Evolutionary conservation across 805 yeast genomes (phyloP).

Genomic region (Hanseniaspora lachancei): DNA sequence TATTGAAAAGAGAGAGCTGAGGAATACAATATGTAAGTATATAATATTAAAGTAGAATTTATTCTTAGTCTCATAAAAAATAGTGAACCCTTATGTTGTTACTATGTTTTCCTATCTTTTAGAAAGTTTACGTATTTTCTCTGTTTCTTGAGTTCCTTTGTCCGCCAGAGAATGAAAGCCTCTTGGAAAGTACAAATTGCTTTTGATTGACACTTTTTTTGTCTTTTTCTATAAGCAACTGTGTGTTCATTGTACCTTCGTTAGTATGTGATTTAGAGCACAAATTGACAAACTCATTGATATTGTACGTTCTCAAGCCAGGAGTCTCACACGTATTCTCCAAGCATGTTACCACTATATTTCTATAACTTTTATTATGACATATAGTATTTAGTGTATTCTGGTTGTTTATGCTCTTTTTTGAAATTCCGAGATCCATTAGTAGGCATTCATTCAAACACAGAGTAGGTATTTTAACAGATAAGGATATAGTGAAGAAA

Average conservation of each 20-base stretch:
- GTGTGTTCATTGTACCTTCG: neutral
- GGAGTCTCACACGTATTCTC: slow-evolving; percentile 9
- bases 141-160: neutral
- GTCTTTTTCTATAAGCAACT: neutral
- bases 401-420: neutral
- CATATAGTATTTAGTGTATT: neutral
- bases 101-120: neutral
- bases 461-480: slow-evolving; percentile 4
- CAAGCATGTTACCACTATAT: neutral
- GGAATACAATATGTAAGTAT: too few species aligned
- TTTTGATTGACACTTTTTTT: neutral
- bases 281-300: neutral
- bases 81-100: too few species aligned
- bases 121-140: neutral
- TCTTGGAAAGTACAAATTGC: neutral
- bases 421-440: neutral
- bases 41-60: neutral
- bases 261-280: neutral
- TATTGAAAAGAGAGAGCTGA: too few species aligned
- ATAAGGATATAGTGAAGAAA: neutral
- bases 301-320: neutral
- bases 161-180: neutral
- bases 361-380: neutral
- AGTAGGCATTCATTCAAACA: slow-evolving; percentile 1
- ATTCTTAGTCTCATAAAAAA: too few species aligned